Evolutionary conservation across 225 moss, liverwort and hornwort species (phyloP), one percentile per base, ranked within the genome.

Genomic region (Polytrichum commune): DNA sequence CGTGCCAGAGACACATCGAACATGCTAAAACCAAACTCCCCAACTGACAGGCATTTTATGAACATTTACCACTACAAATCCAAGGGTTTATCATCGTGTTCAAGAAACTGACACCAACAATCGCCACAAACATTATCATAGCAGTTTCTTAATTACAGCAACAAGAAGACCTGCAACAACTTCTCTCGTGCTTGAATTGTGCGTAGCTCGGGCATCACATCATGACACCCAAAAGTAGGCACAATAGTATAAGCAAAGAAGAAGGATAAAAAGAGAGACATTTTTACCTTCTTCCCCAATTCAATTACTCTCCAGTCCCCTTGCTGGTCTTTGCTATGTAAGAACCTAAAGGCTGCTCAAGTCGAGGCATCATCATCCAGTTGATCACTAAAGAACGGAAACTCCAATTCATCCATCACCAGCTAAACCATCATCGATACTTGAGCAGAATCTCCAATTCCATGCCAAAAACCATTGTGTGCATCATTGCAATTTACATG

Each of bases 381-480:
- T 46, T 13, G 46, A 10, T 38, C 38, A 13, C 2, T 38, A 26
- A 62, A 55, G 23, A 62, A 57, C 27, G 35, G 9, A 35, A 9
- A 35, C 35, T 35, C 35, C 9, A 68, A 8, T 1, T 46, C 46
- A 16, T 27, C 66, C 27, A 19, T 57, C 38, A 73, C 55, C 53
- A 69, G 57, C 70, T 73, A 62, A 76, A 73, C 69, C 76, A 73
- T 69, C 70, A 28, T 61, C 76, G 81, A 24, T 64, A 76, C 81
- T 73, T 35, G 28, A 60, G 20, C 65, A 62, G 54, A 69, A 73
- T 60, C 69, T 55, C 55, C 70, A 66, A 65, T 55, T 29, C 22
- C 62, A 18, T 61, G 27, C 18, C 70, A 0, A 7, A 60, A 35
- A 69, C 68, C 70, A 38, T 29, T 35, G 65, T 70, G 29, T 56